phyloP scores from a whole-genome alignment of 768 basidiomycete genomes.

The Fomitopsis serialis region DNA sequence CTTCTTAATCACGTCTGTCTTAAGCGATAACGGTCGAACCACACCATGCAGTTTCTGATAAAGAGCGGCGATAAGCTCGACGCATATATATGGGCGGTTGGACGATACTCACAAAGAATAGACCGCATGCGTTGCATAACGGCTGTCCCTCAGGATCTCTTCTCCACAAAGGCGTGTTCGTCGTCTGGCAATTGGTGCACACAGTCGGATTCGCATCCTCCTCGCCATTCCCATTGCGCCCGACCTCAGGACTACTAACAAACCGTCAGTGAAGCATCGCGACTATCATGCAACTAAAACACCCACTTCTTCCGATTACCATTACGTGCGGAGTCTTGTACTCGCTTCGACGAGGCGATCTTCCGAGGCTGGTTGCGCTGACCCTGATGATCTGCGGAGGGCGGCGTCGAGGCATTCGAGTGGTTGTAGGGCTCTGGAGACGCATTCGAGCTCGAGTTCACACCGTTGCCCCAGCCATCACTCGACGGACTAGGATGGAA shows the following conservation, averaged over 20 bases:
- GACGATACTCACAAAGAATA: constrained; percentile 74
- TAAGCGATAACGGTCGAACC: constrained; percentile 87
- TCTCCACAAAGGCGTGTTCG: constrained; percentile 91
- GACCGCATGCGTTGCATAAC: constrained; percentile 87
- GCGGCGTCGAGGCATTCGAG: constrained; percentile 70
- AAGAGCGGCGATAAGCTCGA: not conserved
- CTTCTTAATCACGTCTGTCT: constrained; percentile 98
- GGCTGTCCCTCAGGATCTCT: constrained; percentile 91
- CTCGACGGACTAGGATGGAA: constrained; percentile 78
- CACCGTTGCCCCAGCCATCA: constrained; percentile 73
- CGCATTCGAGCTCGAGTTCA: constrained; percentile 60
- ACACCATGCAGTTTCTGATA: constrained; percentile 91
- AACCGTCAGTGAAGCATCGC: not conserved
- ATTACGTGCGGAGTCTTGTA: constrained; percentile 37
- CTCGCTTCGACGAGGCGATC: constrained; percentile 61
- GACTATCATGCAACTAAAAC: not conserved
- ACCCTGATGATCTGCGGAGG: constrained; percentile 51
- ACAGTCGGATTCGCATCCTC: constrained; percentile 71
- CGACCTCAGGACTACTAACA: constrained; percentile 56
- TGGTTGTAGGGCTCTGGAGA: constrained; percentile 71
- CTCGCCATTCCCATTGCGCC: constrained; percentile 39
- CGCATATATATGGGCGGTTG: not conserved
- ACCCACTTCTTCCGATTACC: constrained; percentile 41
- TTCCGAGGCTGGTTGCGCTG: constrained; percentile 40
- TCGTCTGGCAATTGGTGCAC: constrained; percentile 94